phyloP scores from a whole-genome alignment of 768 basidiomycete genomes.

The Daedaleopsis sinensis region DNA sequence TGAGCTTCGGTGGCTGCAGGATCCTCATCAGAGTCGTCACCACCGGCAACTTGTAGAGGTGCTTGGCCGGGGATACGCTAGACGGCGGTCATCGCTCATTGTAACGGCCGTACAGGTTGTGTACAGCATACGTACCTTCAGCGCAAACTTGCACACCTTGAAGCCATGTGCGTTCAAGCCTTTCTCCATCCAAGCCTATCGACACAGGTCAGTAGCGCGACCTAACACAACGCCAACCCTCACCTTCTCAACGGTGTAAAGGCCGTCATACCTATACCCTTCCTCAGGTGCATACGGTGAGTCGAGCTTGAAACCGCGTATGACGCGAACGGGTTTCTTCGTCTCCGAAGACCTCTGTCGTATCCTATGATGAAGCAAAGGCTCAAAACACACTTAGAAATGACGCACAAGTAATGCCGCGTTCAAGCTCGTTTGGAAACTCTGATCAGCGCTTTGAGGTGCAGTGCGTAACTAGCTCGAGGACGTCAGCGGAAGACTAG shows the following conservation, averaged over 20 bases:
- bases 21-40: conserved; percentile 21
- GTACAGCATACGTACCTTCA: conserved; percentile 56
- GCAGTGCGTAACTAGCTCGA: conserved; percentile 77
- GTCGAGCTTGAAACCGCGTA: conserved; percentile 78
- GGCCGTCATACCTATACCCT: conserved; percentile 92
- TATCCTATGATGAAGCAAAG: neutral
- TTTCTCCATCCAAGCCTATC: conserved; percentile 72
- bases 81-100: neutral
- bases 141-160: conserved; percentile 84
- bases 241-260: conserved; percentile 80
- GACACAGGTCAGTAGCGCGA: conserved; percentile 1
- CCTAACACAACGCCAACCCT: conserved; percentile 1
- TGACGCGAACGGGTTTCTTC: conserved; percentile 81
- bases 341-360: conserved; percentile 75
- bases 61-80: conserved; percentile 63
- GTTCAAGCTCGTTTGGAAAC: conserved; percentile 75
- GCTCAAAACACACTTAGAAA: neutral
- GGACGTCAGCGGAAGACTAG: neutral
- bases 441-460: conserved; percentile 83
- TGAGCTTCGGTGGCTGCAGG: neutral
- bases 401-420: conserved; percentile 47
- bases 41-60: conserved; percentile 44
- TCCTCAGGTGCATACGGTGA: conserved; percentile 78
- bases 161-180: conserved; percentile 72
- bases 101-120: neutral